Evolutionary conservation across 73 alveolate species (phyloP), one percentile per base, ranked within the genome.

Genomic region (Paramecium bursaria): DNA sequence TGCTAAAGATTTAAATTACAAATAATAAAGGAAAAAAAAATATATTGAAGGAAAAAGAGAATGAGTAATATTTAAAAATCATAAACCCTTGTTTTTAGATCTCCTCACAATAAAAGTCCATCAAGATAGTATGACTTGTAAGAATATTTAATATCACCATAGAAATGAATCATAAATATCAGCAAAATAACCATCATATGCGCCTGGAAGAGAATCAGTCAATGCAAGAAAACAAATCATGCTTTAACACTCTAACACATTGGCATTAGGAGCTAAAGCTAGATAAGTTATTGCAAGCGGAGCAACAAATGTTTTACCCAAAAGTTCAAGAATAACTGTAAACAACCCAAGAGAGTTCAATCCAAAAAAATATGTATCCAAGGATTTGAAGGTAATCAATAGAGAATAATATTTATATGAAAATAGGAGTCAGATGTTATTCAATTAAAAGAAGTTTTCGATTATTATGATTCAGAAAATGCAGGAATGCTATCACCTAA

Each of bases 291-390:
- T 39, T 5, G 5, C 11, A 39, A n/a, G n/a, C n/a, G n/a, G n/a
- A n/a, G n/a, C n/a, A n/a, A n/a, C n/a, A n/a, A n/a, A n/a, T n/a
- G n/a, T n/a, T n/a, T n/a, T n/a, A n/a, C n/a, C n/a, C 11, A 39
- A 39, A 7, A 5, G 14, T 39, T 7, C 5, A 39, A 39, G 49
- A 39, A 39, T 39, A 5, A 7, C 11, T 7, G 11, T 39, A 39
- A 39, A 39, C 11, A 39, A 39, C 49, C 49, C 11, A 39, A 39
- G 5, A 11, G 82, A 67, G 27, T 67, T 67, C 50, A 67, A 67
- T 67, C 82, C 82, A n/a, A 67, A 67, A 47, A 67, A 67, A 67
- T 67, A 31, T 67, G 57, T 67, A 17, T 39, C 82, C 21, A 67
- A 67, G 50, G 82, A 67, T 67, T 47, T 35, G 11, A 67, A 67